Base-by-base conservation (phyloP, 495 filamentous ascomycete genomes). In the Clavariopsis aquatica region DNA sequence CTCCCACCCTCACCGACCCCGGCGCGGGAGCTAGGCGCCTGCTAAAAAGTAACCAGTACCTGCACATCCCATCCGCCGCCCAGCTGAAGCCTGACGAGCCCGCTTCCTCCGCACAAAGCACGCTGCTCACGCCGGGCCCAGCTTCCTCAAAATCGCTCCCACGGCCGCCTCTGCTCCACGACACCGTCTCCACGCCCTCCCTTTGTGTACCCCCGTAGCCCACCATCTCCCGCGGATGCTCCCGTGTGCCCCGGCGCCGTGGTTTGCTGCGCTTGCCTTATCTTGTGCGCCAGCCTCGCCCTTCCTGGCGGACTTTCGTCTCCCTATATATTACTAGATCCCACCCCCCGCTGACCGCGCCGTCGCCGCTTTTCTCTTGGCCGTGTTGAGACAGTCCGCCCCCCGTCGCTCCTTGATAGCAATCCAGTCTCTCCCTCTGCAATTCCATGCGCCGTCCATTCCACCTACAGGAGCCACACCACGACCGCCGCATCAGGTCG, bases 41-140 rank as follows among this genome's bases (percentile, higher is more conserved):
- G 62, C 67, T 70, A 56, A 69, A 65, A 69, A 69, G 66, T 61
- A 69, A 57, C 61, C 24, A 69, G 66, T 62, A 57, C 66, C 60
- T 68, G 59, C 60, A 59, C 65, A 62, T 57, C 65, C 49, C 55
- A 49, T 60, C 62, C 52, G 57, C 56, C 26, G 26, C 23, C 49
- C 28, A 54, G 49, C 51, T 47, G 31, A 55, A 17, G 13, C 23
- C 49, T 17, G 17, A 41, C 12, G 19, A 49, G 27, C 19, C 43
- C 53, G 24, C 61, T 36, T 47, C 8, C 51, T 38, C 52, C 53
- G 24, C 47, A 53, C 24, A 51, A 24, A 6, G 20, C 47, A 27
- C 47, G 10, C 19, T 24, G 20, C 47, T 49, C 47, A 24, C 47
- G 13, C 29, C 1, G 19, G 12, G 31, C 31, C 29, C 31, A 43